A percentile compares a stretch with the other conserved stretches of the same genome.
phyloP scores from a whole-genome alignment of 768 basidiomycete genomes.

The Pisolithus albus region DNA sequence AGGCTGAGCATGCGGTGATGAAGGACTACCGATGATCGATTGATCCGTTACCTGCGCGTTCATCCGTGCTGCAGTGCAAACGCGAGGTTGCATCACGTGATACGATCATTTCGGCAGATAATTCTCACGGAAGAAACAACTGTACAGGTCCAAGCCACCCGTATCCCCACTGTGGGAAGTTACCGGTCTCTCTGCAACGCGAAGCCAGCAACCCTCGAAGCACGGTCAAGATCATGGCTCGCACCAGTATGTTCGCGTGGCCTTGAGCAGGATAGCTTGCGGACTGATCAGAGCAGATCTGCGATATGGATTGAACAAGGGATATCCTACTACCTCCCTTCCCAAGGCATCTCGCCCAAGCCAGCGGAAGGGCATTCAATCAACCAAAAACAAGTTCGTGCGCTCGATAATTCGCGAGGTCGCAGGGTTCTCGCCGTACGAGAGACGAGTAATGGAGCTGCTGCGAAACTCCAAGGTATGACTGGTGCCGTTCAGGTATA shows the following conservation, averaged over 20 bases:
- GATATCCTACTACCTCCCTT: constrained; percentile 83
- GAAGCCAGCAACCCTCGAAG: constrained; percentile 33
- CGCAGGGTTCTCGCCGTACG: constrained; percentile 95
- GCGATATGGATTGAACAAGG: constrained; percentile 79
- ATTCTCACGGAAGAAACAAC: constrained; percentile 25
- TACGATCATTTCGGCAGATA: too few species aligned
- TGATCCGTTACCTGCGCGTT: background rate
- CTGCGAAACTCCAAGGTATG: constrained; percentile 93
- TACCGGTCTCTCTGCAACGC: constrained; percentile 11
- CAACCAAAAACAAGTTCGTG: constrained; percentile 89
- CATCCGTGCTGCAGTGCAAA: too few species aligned
- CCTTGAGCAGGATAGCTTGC: constrained; percentile 1
- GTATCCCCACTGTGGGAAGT: constrained; percentile 27
- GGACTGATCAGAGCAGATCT: constrained; percentile 47
- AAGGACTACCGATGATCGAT: background rate
- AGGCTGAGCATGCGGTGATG: background rate
- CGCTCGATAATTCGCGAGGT: constrained; percentile 94
- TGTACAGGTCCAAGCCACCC: constrained; percentile 56
- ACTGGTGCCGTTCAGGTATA: constrained; percentile 2
- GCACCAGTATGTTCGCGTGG: constrained; percentile 55
- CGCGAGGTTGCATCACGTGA: too few species aligned
- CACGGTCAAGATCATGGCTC: constrained; percentile 61
- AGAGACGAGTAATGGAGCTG: constrained; percentile 96
- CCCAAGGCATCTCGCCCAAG: constrained; percentile 69
- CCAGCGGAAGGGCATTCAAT: constrained; percentile 88